A percentile compares a stretch with the other conserved stretches of the same genome.
Evolutionary conservation across 768 basidiomycete genomes (phyloP).

Genomic region (Tylopilus plumbeoviolaceoides): DNA sequence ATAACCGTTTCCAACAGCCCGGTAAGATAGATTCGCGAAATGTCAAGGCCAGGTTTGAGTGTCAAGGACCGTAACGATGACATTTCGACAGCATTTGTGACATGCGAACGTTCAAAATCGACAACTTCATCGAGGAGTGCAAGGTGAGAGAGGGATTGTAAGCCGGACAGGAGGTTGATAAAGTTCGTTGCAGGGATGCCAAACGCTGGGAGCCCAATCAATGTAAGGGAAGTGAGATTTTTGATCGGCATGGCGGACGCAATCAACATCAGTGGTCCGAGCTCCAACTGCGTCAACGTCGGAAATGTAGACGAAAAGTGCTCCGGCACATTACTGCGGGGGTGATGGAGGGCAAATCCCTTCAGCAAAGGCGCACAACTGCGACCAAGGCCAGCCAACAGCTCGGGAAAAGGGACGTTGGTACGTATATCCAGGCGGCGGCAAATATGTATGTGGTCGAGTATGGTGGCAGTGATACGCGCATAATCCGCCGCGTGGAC

Average conservation of each 20-base stretch:
- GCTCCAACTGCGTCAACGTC: constrained; percentile 19
- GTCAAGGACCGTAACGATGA: constrained; percentile 17
- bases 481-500: constrained; percentile 18
- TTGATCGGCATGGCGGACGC: constrained; percentile 15
- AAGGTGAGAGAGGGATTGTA: constrained; percentile 22
- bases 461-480: constrained; percentile 24
- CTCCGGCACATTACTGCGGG: constrained; percentile 6
- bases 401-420: constrained; percentile 21
- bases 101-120: constrained; percentile 20
- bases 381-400: constrained; percentile 21
- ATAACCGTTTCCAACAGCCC: constrained; percentile 20
- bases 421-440: constrained; percentile 25
- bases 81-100: constrained; percentile 12
- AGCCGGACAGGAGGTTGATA: constrained; percentile 19
- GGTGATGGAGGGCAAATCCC: constrained; percentile 25
- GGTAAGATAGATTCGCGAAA: constrained; percentile 27
- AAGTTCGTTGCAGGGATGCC: constrained; percentile 22
- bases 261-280: constrained; percentile 18
- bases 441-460: constrained; percentile 25
- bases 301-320: constrained; percentile 20
- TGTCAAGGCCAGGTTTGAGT: constrained; percentile 24
- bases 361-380: constrained; percentile 24
- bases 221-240: constrained; percentile 22
- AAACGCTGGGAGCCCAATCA: constrained; percentile 20
- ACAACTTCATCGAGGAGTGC: constrained; percentile 25